Base-by-base conservation (phyloP, 495 filamentous ascomycete genomes). In the Hyaloscypha finlandica region DNA sequence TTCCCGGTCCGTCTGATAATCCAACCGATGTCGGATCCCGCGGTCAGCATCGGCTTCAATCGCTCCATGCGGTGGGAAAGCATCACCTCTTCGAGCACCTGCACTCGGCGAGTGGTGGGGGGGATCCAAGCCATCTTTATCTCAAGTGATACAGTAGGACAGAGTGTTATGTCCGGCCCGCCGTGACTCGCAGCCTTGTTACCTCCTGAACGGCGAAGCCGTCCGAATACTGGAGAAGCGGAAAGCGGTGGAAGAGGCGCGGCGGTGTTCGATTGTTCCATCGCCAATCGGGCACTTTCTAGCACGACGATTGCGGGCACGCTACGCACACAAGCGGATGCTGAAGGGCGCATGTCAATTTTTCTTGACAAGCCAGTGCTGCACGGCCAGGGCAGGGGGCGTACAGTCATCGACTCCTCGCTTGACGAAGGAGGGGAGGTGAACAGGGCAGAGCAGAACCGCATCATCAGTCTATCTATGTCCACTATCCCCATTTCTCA, bases 331-430 rank as follows among this genome's bases (percentile, higher is more conserved):
- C 25, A 54, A 58, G 29, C 51, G 59, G 65, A 62, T 51, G 53
- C 19, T 45, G 57, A 69, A 69, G 67, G 67, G 67, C 67, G 67
- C 55, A 60, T 69, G 67, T 69, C 67, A 65, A 69, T 61, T 59
- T 58, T 63, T 6, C 8, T 61, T 68, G 61, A 68, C 66, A 64
- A 59, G 33, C 56, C 55, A 30, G 58, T 20, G 22, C 31, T 22
- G 22, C 58, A 37, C 8, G 8, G 35, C 55, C 25, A 58, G 6
- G 22, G 37, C 52, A 53, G 31, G 42, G 57, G 25, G 25, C 1
- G 25, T 25, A 25, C 25, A 25, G 25, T 25, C 25, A 25, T 25
- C 25, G 25, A 25, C 25, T 25, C 2, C 25, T 25, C 25, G 25
- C 25, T 25, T 25, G 25, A 25, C 25, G 25, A 25, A 25, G 25